phyloP scores from a whole-genome alignment of 2,329 filamentous ascomycete species.

The Claviceps quebecensis region DNA sequence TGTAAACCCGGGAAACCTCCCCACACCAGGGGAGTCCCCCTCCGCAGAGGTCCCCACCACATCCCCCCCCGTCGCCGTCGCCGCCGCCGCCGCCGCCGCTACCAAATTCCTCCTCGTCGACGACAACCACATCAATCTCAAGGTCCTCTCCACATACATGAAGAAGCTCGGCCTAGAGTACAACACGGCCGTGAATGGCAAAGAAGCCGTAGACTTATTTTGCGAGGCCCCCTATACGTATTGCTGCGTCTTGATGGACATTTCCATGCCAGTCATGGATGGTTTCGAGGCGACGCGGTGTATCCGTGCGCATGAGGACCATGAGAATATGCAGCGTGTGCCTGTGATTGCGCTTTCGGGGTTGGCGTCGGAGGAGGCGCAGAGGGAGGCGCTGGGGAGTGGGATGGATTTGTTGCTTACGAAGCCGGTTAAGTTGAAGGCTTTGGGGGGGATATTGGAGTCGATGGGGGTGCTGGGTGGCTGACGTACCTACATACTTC shows the following conservation, averaged over 20 bases:
- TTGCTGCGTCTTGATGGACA: constrained; percentile 26
- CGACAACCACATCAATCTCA: constrained; percentile 23
- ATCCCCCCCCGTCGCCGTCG: neutral
- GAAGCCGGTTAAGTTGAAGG: constrained; percentile 31
- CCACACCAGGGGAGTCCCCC: neutral
- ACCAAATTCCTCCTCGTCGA: constrained; percentile 17
- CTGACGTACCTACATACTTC: neutral
- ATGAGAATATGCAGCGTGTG: constrained; percentile 24
- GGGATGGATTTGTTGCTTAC: constrained; percentile 38
- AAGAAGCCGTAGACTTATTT: constrained; percentile 15
- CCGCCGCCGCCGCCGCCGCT: neutral
- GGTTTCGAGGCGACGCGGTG: constrained; percentile 30
- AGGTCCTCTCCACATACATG: constrained; percentile 16
- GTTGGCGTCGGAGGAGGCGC: constrained; percentile 29
- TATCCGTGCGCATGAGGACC: constrained; percentile 33
- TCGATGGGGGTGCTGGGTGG: neutral
- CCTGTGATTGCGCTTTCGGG: constrained; percentile 37
- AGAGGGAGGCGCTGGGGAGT: constrained; percentile 34
- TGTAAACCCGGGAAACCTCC: neutral
- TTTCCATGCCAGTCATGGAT: constrained; percentile 41
- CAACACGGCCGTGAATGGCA: constrained; percentile 13
- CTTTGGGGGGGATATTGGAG: constrained; percentile 11
- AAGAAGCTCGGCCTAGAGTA: constrained; percentile 13
- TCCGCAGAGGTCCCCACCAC: neutral
- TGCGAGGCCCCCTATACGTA: constrained; percentile 6